Conservation (phyloP, 106 monocot species). For the Ottelia alismoides region DNA sequence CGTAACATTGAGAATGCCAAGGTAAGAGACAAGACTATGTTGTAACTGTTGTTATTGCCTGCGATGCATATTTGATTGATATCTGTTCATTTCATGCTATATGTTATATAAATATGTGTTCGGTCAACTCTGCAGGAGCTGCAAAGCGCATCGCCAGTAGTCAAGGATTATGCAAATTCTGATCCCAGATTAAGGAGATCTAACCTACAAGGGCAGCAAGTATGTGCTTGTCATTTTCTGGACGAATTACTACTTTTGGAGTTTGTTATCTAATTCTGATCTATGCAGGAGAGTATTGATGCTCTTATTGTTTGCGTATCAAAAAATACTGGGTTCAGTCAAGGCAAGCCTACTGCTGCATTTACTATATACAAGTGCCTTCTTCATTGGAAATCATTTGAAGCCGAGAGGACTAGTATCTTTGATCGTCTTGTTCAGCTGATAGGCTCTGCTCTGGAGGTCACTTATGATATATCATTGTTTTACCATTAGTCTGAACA, state of each 20-base stretch:
- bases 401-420: slow-evolving; percentile 85
- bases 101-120: not conserved
- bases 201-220: slow-evolving; percentile 25
- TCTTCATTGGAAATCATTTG: slow-evolving; percentile 97
- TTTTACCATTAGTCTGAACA: no score
- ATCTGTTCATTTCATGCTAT: no score
- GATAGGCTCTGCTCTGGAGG: slow-evolving; percentile 91
- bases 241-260: no score
- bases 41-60: no score
- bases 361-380: slow-evolving; percentile 90
- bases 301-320: slow-evolving; percentile 60
- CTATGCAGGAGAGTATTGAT: slow-evolving; percentile 76
- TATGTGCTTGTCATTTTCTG: slow-evolving; percentile 10
- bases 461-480: no score
- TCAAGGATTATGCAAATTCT: slow-evolving; percentile 19
- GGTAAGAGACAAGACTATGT: no score
- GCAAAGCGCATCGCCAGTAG: slow-evolving; percentile 18
- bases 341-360: slow-evolving; percentile 85
- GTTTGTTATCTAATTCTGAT: no score
- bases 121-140: slow-evolving; percentile 10
- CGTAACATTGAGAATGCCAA: no score
- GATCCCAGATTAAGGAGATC: slow-evolving; percentile 17
- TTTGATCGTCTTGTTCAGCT: slow-evolving; percentile 94
- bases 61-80: no score
- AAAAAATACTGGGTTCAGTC: slow-evolving; percentile 61